Evolutionary conservation across 2,329 filamentous ascomycete genomes (phyloP).

Genomic region (Oidium heveae): DNA sequence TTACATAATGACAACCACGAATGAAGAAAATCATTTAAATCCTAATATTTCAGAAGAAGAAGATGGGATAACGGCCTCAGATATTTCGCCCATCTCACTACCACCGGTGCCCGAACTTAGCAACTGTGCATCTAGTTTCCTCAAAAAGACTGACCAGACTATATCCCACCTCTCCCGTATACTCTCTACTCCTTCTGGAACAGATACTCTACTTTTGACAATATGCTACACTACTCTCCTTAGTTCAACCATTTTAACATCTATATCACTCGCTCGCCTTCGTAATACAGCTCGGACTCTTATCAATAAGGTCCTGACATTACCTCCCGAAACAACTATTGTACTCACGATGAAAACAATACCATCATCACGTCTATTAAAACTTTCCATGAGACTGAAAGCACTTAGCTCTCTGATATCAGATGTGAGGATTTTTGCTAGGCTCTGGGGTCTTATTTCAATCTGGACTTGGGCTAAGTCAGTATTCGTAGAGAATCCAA

Average conservation of each 20-base stretch:
- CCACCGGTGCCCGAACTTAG: too few species aligned
- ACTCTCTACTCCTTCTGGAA: slow-evolving; percentile 40
- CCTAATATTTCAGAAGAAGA: too few species aligned
- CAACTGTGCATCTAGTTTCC: slow-evolving; percentile 5
- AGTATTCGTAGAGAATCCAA: slow-evolving; percentile 5
- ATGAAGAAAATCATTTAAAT: too few species aligned
- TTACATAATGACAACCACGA: too few species aligned
- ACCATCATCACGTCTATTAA: slow-evolving; percentile 14
- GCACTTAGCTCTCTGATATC: slow-evolving; percentile 38
- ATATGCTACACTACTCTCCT: slow-evolving; percentile 41
- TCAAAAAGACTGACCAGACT: slow-evolving; percentile 11
- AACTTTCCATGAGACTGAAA: slow-evolving; percentile 25
- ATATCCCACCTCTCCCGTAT: slow-evolving; percentile 32
- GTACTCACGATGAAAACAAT: slow-evolving; percentile 12
- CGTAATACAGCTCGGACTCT: slow-evolving; percentile 25
- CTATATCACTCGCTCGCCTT: slow-evolving; percentile 30
- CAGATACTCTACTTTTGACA: slow-evolving; percentile 44
- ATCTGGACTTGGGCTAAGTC: slow-evolving; percentile 2
- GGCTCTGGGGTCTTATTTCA: slow-evolving; percentile 1
- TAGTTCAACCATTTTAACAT: slow-evolving; percentile 23
- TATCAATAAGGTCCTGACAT: slow-evolving; percentile 24
- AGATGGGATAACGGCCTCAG: too few species aligned
- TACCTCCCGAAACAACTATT: slow-evolving; percentile 25
- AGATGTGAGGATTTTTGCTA: slow-evolving; percentile 32
- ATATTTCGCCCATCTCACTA: too few species aligned